phyloP scores from a whole-genome alignment of 306 rosid species.

The Medicago truncatula region DNA sequence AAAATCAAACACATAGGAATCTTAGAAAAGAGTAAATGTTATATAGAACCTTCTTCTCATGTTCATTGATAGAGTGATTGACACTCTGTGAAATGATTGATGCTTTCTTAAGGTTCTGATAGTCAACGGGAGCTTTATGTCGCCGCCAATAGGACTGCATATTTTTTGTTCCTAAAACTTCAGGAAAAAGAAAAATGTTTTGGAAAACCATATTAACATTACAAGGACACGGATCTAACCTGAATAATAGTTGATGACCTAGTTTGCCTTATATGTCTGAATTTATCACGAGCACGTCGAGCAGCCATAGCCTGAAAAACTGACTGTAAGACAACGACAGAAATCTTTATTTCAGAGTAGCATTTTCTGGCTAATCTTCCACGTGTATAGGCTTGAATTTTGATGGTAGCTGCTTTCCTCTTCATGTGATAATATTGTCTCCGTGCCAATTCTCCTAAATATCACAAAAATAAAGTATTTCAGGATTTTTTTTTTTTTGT shows the following conservation, averaged over 20 bases:
- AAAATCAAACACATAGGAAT: conserved; percentile 28
- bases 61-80: conserved; percentile 37
- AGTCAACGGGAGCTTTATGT: conserved; percentile 50
- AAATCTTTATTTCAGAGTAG: conserved; percentile 46
- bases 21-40: conserved; percentile 24
- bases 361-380: conserved; percentile 61
- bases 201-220: conserved; percentile 19
- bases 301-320: conserved; percentile 64
- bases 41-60: conserved; percentile 47
- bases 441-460: conserved; percentile 76
- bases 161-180: conserved; percentile 38
- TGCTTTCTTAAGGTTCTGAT: conserved; percentile 52
- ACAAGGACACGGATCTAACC: conserved; percentile 55
- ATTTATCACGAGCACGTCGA: conserved; percentile 52
- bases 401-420: conserved; percentile 61
- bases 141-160: conserved; percentile 59
- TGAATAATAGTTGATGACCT: conserved; percentile 56
- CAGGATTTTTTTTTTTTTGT: too few species aligned
- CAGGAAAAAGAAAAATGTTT: conserved; percentile 28
- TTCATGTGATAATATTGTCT: conserved; percentile 51
- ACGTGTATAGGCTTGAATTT: conserved; percentile 68
- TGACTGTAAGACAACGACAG: conserved; percentile 64
- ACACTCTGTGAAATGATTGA: conserved; percentile 46
- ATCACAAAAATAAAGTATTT: conserved; percentile 40
- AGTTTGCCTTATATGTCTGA: conserved; percentile 54